These are phyloP conservation scores for Zygoascus sp. DNA, from an alignment of 1,139 yeast species.

Conservation along the genomic window DNA sequence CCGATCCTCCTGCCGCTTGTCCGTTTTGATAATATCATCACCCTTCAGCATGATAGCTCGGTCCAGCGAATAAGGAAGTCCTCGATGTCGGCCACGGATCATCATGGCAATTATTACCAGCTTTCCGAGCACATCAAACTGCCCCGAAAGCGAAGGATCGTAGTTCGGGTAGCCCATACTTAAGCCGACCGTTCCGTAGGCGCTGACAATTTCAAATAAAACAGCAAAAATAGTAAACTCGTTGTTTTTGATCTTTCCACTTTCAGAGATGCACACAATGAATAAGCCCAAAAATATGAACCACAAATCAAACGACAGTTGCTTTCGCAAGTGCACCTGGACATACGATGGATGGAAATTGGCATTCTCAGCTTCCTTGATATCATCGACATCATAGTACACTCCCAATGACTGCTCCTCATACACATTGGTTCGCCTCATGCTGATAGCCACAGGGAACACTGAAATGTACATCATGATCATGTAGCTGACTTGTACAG, in stretches of 20 bases:
- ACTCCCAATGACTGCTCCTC: slow-evolving; percentile 95
- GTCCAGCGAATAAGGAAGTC: slow-evolving; percentile 88
- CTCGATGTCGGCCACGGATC: slow-evolving; percentile 95
- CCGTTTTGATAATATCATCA: slow-evolving; percentile 63
- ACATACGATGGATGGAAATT: slow-evolving; percentile 48
- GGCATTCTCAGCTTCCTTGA: slow-evolving; percentile 28
- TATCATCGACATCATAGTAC: slow-evolving; percentile 46
- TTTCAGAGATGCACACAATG: slow-evolving; percentile 82
- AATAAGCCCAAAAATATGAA: slow-evolving; percentile 82
- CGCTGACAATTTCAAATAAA: slow-evolving; percentile 85
- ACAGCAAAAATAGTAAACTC: slow-evolving; percentile 66
- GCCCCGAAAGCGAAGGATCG: slow-evolving; percentile 65
- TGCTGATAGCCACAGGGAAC: slow-evolving; percentile 90
- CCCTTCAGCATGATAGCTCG: slow-evolving; percentile 89
- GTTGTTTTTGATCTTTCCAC: slow-evolving; percentile 48
- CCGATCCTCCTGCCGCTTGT: slow-evolving; percentile 39
- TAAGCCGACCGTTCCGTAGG: slow-evolving; percentile 94
- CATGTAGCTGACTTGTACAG: slow-evolving; percentile 89
- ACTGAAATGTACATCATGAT: slow-evolving; percentile 98
- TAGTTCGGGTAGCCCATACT: slow-evolving; percentile 74
- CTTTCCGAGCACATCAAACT: slow-evolving; percentile 71
- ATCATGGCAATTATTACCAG: slow-evolving; percentile 82
- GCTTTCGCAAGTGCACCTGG: slow-evolving; percentile 86
- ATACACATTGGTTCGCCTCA: slow-evolving; percentile 93
- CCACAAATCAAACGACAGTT: slow-evolving; percentile 93